Evolutionary conservation across 495 filamentous ascomycete species (phyloP).

Genomic region (Polyplosphaeria fusca): DNA sequence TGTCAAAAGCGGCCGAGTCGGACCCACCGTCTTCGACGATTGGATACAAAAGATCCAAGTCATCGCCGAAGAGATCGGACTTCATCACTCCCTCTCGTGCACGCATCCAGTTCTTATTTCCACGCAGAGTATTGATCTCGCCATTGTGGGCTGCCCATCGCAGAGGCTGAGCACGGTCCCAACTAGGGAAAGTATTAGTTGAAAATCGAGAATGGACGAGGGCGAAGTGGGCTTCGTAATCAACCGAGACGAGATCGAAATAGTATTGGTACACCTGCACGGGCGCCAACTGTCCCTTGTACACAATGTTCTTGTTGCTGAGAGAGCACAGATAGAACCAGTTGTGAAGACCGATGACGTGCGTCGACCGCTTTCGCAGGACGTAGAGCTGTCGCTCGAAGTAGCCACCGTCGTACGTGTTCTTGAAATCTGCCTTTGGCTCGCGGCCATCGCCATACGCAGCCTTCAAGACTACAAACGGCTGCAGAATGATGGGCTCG

Average conservation of each 20-base stretch:
- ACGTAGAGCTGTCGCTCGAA: constrained; percentile 96
- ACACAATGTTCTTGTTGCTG: constrained; percentile 98
- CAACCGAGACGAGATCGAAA: constrained; percentile 93
- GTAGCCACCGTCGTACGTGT: constrained; percentile 74
- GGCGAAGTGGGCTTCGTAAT: constrained; percentile 97
- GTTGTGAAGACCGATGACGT: constrained; percentile 91
- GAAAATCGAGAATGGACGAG: constrained; percentile 98
- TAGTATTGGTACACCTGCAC: constrained; percentile 99
- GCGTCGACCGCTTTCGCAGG: constrained; percentile 89
- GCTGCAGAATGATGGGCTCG: constrained; percentile 92
- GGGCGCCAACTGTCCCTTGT: constrained; percentile 96
- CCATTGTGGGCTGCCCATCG: constrained; percentile 99
- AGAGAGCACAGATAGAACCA: constrained; percentile 99
- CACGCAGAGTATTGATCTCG: constrained; percentile 97
- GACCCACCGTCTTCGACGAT: constrained; percentile 97
- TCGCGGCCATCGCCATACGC: constrained; percentile 83
- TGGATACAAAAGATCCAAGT: constrained; percentile 87
- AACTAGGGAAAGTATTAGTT: constrained; percentile 98
- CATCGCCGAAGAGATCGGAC: constrained; percentile 88
- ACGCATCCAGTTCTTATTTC: constrained; percentile 99
- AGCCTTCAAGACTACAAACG: constrained; percentile 85
- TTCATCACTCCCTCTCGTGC: constrained; percentile 94
- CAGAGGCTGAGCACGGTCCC: constrained; percentile 96
- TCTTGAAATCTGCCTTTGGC: constrained; percentile 73
- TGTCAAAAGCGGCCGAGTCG: constrained; percentile 97